Evolutionary conservation across 1,284 basidiomycete species (phyloP), one percentile per base, ranked within the genome.

Genomic region (Tranzscheliella williamsii): DNA sequence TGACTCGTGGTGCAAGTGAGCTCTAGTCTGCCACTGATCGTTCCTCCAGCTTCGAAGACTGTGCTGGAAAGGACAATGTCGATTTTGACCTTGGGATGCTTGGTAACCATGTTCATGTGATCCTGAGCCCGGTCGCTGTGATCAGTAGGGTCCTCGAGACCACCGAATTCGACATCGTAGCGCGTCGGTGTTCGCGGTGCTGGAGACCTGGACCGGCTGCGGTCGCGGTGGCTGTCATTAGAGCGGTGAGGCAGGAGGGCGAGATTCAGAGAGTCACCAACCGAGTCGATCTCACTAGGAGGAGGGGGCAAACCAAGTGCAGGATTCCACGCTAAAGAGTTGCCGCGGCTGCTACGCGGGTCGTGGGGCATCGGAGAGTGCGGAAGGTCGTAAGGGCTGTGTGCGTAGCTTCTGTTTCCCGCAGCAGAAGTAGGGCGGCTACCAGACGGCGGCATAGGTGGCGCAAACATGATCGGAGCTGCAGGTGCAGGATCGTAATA

Each of bases 21-120:
- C 42, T 73, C 72, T 8, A 73, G 50, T n/a, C 52, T 56, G n/a
- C 72, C 72, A 36, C 56, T 54, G 33, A 73, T 47, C 29, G 42
- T 32, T 5, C 50, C 67, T 13, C 69, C 72, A 16, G 72, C 70
- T 34, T 70, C 65, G 30, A 64, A 72, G 39, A 65, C 39, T 46
- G 43, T 63, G 42, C 54, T 66, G 20, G 31, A 39, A 24, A 72
- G 70, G 7, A 66, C 23, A 13, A 73, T 41, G 24, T 64, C 54
- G 30, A 73, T 51, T 36, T 66, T 64, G 46, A 73, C 46, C 38
- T 73, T 73, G 37, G 70, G 70, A 47, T 73, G 72, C 35, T 72
- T 72, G 30, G 54, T 51, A 17, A 72, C 67, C 40, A 67, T 53
- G 38, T 72, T 69, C 63, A 73, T 67, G 34, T 60, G 67, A 20